These are phyloP conservation scores for Pythium scleroteichum DNA, from an alignment of 352 stramenopile genomes.

Conservation along the genomic window DNA sequence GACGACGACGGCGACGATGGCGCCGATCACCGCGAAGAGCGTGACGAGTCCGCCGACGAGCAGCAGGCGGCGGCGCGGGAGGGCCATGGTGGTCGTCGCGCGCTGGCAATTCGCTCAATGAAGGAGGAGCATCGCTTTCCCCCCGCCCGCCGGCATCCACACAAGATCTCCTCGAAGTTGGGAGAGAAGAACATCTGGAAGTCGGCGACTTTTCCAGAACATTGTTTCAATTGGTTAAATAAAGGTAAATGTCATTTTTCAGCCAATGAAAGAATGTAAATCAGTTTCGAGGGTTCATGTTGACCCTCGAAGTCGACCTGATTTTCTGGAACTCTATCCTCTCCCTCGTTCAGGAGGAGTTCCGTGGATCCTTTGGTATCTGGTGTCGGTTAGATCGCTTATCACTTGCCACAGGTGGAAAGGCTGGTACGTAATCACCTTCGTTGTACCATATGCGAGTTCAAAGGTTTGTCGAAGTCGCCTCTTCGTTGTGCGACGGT, in stretches of 20 bases:
- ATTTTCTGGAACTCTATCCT: constrained; percentile 21
- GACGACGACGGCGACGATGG: constrained; percentile 43
- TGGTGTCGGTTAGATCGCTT: not conserved
- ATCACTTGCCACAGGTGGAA: not conserved
- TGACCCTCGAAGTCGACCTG: constrained; percentile 13
- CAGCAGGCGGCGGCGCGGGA: constrained; percentile 35
- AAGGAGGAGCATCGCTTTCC: too few species aligned
- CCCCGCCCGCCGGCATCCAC: constrained; percentile 15
- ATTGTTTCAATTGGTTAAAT: not conserved
- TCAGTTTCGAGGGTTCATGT: not conserved
- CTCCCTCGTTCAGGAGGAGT: not conserved
- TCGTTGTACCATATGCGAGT: not conserved
- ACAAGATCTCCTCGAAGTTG: constrained; percentile 4
- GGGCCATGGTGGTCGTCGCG: constrained; percentile 16
- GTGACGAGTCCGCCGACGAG: constrained; percentile 48
- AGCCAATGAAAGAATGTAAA: constrained; percentile 8
- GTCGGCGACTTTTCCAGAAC: not conserved
- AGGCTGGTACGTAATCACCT: not conserved
- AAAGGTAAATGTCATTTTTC: not conserved
- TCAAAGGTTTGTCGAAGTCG: constrained; percentile 6
- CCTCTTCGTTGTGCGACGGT: constrained; percentile 26
- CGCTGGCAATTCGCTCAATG: constrained; percentile 18
- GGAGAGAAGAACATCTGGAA: not conserved
- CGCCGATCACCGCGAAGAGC: constrained; percentile 46
- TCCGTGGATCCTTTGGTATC: not conserved